These are phyloP conservation scores for Phytophthora rubi DNA, from an alignment of 352 stramenopile species.

Conservation along the genomic window DNA sequence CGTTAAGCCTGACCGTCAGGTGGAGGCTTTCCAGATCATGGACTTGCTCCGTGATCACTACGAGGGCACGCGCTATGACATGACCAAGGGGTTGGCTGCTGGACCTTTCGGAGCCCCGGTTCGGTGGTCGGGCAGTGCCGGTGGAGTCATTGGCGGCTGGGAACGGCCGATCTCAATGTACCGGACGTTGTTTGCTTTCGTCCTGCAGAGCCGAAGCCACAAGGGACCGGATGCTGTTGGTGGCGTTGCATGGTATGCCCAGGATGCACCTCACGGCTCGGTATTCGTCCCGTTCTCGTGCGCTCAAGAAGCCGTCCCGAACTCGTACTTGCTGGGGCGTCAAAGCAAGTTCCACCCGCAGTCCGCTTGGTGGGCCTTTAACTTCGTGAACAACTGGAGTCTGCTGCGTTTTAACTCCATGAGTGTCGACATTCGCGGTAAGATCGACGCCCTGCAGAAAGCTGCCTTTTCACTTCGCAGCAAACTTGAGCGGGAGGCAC, in stretches of 20 bases:
- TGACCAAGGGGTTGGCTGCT: conserved; percentile 83
- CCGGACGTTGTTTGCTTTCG: conserved; percentile 89
- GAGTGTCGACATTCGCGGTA: conserved; percentile 52
- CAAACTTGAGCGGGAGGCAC: conserved; percentile 21
- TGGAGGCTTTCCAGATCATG: conserved; percentile 82
- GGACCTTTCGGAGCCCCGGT: conserved; percentile 92
- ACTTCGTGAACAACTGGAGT: conserved; percentile 90
- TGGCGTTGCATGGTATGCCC: conserved; percentile 73
- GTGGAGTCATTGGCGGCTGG: conserved; percentile 72
- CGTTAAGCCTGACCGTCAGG: conserved; percentile 66
- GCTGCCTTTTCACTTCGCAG: conserved; percentile 41
- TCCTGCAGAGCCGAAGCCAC: conserved; percentile 51
- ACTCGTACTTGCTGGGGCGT: conserved; percentile 67
- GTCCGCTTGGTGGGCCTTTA: conserved; percentile 87
- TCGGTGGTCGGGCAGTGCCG: conserved; percentile 68
- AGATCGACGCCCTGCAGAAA: conserved; percentile 50
- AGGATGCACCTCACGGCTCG: conserved; percentile 66
- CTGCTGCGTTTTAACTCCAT: conserved; percentile 78
- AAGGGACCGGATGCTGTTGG: conserved; percentile 48
- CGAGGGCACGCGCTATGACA: conserved; percentile 89
- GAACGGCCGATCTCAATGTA: conserved; percentile 93
- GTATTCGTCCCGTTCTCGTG: conserved; percentile 84
- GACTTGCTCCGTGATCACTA: conserved; percentile 91
- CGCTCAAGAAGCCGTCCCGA: conserved; percentile 47
- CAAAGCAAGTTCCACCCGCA: conserved; percentile 72